Evolutionary conservation across 495 filamentous ascomycete species (phyloP).

Genomic region (Physcia stellaris): DNA sequence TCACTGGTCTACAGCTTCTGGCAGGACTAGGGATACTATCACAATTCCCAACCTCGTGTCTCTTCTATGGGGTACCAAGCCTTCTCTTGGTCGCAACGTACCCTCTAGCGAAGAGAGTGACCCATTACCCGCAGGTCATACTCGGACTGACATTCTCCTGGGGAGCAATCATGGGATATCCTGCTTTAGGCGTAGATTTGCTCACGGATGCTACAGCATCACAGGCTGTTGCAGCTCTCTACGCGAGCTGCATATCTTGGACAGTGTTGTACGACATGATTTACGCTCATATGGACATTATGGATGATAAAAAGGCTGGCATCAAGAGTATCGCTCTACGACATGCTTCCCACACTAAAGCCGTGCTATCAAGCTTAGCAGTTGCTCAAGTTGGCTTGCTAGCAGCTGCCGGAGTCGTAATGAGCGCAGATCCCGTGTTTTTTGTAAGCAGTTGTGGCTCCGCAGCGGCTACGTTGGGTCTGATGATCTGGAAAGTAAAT

Average conservation of each 20-base stretch:
- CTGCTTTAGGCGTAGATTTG: slow-evolving; percentile 75
- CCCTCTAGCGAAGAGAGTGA: slow-evolving; percentile 85
- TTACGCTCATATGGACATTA: slow-evolving; percentile 97
- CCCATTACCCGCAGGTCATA: slow-evolving; percentile 87
- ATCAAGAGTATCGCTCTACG: slow-evolving; percentile 91
- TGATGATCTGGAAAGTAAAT: slow-evolving; percentile 83
- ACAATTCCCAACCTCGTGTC: slow-evolving; percentile 71
- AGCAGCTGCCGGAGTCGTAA: slow-evolving; percentile 56
- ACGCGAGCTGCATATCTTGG: slow-evolving; percentile 82
- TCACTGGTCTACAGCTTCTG: slow-evolving; percentile 68
- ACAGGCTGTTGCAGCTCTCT: slow-evolving; percentile 57
- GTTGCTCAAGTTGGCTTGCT: slow-evolving; percentile 66
- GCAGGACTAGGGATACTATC: slow-evolving; percentile 70
- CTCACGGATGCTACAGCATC: slow-evolving; percentile 49
- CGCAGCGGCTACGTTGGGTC: slow-evolving; percentile 55
- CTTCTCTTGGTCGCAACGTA: slow-evolving; percentile 70
- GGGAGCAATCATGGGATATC: slow-evolving; percentile 95
- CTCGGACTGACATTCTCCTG: slow-evolving; percentile 90
- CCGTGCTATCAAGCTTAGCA: slow-evolving; percentile 64
- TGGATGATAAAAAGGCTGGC: slow-evolving; percentile 80
- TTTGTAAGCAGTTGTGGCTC: slow-evolving; percentile 77
- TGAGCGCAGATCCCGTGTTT: slow-evolving; percentile 72
- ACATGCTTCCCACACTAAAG: slow-evolving; percentile 79
- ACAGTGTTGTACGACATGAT: slow-evolving; percentile 97
- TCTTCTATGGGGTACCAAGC: slow-evolving; percentile 80